These are phyloP conservation scores for Naematelia aurantialba DNA, from an alignment of 768 basidiomycete species.

Conservation along the genomic window DNA sequence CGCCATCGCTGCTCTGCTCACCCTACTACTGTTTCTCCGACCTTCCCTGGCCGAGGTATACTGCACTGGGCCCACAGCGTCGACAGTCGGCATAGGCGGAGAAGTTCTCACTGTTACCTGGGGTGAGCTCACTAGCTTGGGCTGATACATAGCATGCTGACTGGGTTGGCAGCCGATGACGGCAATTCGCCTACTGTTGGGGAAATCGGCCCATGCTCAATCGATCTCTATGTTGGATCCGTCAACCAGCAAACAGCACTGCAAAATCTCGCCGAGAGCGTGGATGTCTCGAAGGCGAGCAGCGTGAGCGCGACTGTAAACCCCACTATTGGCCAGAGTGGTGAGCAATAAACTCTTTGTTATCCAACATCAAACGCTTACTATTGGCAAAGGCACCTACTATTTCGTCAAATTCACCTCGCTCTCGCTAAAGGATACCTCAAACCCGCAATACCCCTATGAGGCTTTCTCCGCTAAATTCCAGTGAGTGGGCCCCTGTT, in stretches of 20 bases:
- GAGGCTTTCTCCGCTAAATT: constrained; percentile 77
- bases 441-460: constrained; percentile 58
- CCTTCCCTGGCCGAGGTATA: constrained; percentile 47
- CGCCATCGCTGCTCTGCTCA: constrained; percentile 22
- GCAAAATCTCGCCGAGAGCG: constrained; percentile 44
- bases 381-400: constrained; percentile 26
- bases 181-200: constrained; percentile 42
- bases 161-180: constrained; percentile 34
- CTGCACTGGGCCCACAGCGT: constrained; percentile 42
- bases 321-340: constrained; percentile 40
- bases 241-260: constrained; percentile 42
- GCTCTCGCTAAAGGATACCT: constrained; percentile 56
- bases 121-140: constrained; percentile 30
- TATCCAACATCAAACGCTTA: neutral
- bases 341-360: constrained; percentile 14
- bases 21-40: constrained; percentile 26
- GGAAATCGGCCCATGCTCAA: constrained; percentile 37
- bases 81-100: constrained; percentile 32
- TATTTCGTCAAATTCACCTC: constrained; percentile 76
- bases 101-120: constrained; percentile 44
- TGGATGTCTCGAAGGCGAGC: constrained; percentile 46
- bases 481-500: constrained; percentile 54
- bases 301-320: constrained; percentile 41
- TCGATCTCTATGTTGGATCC: constrained; percentile 48
- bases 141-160: neutral